Evolutionary conservation across 108 stramenopile genomes (phyloP), one percentile per base, ranked within the genome.

Genomic region (Bacterosira constricta): DNA sequence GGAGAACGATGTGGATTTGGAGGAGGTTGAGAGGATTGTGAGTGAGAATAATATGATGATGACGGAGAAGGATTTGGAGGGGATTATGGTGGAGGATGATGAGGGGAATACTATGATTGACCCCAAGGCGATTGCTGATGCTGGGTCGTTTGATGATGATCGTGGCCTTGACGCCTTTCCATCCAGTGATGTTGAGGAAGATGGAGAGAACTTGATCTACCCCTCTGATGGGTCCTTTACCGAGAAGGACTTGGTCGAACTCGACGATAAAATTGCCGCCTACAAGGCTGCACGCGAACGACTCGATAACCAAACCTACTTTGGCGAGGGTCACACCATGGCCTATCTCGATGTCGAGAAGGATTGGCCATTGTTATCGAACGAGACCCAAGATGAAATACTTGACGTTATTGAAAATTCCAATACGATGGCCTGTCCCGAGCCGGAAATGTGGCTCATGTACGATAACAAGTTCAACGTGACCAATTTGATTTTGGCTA

Each of bases 381-480:
- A 82, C 70, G 49, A 79, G 42, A 79, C 79, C 3, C 79, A 79
- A 54, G 56, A 72, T 30, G 72, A 82, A 61, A 66, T 82, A 62
- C 71, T 79, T 23, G 51, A 71, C 42, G 42, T 68, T 29, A 83
- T 83, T 36, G 80, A 90, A 58, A 85, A 75, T 49, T 84, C 87
- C 34, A 76, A 72, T 34, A 77, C 75, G 10, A 72, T 82, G 76
- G 76, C 76, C 20, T 71, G 65, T 54, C 65, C 81, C 35, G 76
- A 82, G 30, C 75, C 71, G 15, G 76, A 82, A 36, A 59, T 60
- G 70, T 90, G 88, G 93, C 73, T 94, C 27, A 58, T 91, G 37
- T 94, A 91, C 67, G 93, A 91, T 59, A 61, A 87, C 52, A 82
- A 88, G 32, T 94, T 94, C 72, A 91, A 94, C 73, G 88, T 94